Conservation (phyloP, 805 yeast genomes). For the Candida orba region DNA sequence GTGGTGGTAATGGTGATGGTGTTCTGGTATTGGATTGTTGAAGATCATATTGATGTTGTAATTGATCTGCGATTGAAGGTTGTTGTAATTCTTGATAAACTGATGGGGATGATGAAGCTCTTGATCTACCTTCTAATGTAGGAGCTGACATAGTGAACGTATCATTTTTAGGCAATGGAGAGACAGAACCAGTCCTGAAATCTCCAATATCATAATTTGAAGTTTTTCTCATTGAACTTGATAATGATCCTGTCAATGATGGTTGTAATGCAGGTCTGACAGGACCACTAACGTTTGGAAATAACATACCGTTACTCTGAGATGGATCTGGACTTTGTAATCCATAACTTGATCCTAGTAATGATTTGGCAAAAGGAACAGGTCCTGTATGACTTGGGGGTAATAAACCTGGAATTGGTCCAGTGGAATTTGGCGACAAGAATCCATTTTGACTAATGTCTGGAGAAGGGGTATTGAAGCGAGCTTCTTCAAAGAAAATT, state of each 20-base stretch:
- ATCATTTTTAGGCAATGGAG: constrained; percentile 6
- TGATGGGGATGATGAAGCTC: constrained; percentile 20
- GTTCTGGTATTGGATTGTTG: constrained; percentile 6
- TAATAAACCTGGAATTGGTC: constrained; percentile 13
- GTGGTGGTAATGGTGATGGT: constrained; percentile 26
- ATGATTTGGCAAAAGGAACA: constrained; percentile 20
- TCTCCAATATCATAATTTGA: not conserved
- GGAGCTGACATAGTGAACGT: constrained; percentile 8
- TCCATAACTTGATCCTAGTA: constrained; percentile 2
- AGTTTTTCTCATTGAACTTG: constrained; percentile 13
- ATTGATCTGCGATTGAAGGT: constrained; percentile 9
- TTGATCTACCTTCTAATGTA: constrained; percentile 11
- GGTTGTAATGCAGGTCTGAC: constrained; percentile 23
- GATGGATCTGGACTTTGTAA: constrained; percentile 3
- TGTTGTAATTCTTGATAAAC: constrained; percentile 10
- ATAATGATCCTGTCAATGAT: constrained; percentile 35
- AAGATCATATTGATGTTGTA: constrained; percentile 11
- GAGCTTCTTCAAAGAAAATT: constrained; percentile 25
- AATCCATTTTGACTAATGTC: constrained; percentile 1
- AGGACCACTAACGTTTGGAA: constrained; percentile 12
- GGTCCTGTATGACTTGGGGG: constrained; percentile 15
- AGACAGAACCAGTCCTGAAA: constrained; percentile 6
- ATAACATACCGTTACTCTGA: constrained; percentile 1
- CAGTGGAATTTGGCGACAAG: constrained; percentile 25
- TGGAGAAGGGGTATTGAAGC: constrained; percentile 13